These are phyloP conservation scores for Rhizopogon rudus DNA, from an alignment of 768 basidiomycete species.

Conservation along the genomic window DNA sequence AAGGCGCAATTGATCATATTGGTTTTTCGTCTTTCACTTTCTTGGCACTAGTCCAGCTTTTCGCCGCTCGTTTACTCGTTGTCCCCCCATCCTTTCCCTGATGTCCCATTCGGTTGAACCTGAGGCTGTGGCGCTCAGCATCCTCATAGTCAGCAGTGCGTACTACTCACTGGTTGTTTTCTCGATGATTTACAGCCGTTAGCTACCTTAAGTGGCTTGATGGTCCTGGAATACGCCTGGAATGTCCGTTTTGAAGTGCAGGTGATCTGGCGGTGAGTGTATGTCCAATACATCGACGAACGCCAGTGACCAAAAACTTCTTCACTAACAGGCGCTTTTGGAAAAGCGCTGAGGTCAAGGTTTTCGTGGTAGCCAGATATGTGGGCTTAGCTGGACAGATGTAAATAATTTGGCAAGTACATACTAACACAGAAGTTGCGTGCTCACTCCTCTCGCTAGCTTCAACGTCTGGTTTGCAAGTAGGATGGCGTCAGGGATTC, in stretches of 20 bases:
- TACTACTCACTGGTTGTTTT: neutral
- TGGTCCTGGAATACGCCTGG: conserved; percentile 13
- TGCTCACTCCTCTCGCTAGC: conserved; percentile 3
- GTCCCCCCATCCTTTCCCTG: neutral
- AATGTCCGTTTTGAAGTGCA: conserved; percentile 12
- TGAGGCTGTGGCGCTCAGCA: neutral
- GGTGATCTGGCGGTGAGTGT: conserved; percentile 17
- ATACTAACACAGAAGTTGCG: neutral
- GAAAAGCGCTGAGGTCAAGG: neutral
- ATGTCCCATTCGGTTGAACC: neutral
- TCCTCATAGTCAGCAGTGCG: neutral
- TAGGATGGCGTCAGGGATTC: conserved; percentile 13
- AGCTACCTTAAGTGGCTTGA: conserved; percentile 8
- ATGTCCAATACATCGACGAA: neutral
- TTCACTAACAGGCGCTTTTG: neutral
- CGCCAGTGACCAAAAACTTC: neutral
- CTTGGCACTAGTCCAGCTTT: neutral
- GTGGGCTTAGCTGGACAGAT: conserved; percentile 12
- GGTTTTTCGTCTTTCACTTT: neutral
- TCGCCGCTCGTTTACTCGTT: neutral
- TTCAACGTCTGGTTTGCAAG: conserved; percentile 17
- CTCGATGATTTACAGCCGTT: neutral
- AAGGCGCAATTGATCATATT: neutral
- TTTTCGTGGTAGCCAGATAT: conserved; percentile 12
- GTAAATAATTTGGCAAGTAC: conserved; percentile 4